Evolutionary conservation across 2,329 filamentous ascomycete genomes (phyloP), one percentile per base, ranked within the genome.

Genomic region (Phialophora tarda): DNA sequence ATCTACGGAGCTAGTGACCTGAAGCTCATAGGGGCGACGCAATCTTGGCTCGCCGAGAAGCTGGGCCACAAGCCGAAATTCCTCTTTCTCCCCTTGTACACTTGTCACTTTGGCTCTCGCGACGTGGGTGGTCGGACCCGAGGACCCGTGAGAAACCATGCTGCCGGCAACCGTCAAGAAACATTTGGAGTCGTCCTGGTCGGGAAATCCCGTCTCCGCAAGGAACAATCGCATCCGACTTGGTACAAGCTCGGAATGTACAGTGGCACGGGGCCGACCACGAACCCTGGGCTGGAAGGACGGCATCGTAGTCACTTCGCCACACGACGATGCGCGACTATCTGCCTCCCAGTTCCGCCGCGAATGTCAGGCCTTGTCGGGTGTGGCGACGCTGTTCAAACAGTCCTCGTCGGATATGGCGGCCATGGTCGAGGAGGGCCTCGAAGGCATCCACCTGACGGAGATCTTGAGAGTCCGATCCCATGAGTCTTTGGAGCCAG

Each of bases 1-100:
- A 53, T 53, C 50, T 28, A 11, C 50, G 24, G 50, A 2, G 8
- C 26, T 5, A 23, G n/a, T 14, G 50, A 53, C 50, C 26, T 53
- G 8, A 23, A 24, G 24, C 24, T 24, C 5, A 26, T 53, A 6
- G n/a, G 50, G 50, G 14, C n/a, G 24, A 53, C 50, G 26, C 50
- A 53, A 26, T 10, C n/a, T 8, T 53, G 50, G 50, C 50, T 53
- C 5, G 17, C 14, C 50, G 50, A 53, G 26, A 53, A 24, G 50
- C 24, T 53, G 50, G 50, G 50, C 10, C 28, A 53, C 1, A 24
- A 24, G 21, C 50, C 44, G 17, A 48, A 53, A 17, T 53, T 53
- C 24, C 11, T 53, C 14, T 28, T 53, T 53, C 50, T 53, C 14
- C 50, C 50, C 12, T 17, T 53, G 50, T 53, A 53, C 30, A 53